phyloP scores from a whole-genome alignment of 331 rosid species.

The Malus hybrid region DNA sequence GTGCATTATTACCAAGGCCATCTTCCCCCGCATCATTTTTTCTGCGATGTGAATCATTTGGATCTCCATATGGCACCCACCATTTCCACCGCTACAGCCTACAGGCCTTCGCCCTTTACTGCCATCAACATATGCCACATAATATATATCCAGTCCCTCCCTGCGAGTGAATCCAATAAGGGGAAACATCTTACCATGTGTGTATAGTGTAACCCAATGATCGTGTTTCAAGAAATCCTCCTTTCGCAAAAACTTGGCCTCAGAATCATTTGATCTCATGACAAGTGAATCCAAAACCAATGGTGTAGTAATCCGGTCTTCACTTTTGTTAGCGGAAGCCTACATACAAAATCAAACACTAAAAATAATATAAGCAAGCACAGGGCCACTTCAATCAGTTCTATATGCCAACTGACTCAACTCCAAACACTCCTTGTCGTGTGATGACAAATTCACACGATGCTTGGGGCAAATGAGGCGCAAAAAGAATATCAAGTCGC shows the following conservation, averaged over 20 bases:
- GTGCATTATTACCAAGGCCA: slow-evolving; percentile 80
- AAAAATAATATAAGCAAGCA: no score
- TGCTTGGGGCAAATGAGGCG: slow-evolving; percentile 68
- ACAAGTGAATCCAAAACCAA: no score
- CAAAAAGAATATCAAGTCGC: slow-evolving; percentile 53
- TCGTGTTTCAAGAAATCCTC: no score
- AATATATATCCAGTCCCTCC: slow-evolving; percentile 17
- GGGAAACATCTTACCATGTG: no score
- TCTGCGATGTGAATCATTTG: slow-evolving; percentile 76
- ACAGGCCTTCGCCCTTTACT: slow-evolving; percentile 76
- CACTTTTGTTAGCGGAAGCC: no score
- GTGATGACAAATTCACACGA: slow-evolving; percentile 45
- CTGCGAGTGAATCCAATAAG: neutral
- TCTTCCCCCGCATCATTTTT: slow-evolving; percentile 91
- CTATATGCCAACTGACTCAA: slow-evolving; percentile 5
- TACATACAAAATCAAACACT: no score
- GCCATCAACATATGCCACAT: slow-evolving; percentile 82
- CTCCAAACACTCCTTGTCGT: slow-evolving; percentile 53
- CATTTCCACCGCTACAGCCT: slow-evolving; percentile 82
- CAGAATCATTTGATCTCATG: no score
- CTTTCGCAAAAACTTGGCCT: no score
- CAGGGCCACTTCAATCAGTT: no score
- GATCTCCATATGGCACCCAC: slow-evolving; percentile 93
- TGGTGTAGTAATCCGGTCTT: no score
- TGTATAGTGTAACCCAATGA: no score